These are phyloP conservation scores for Neurospora cerealis DNA, from an alignment of 495 filamentous ascomycete genomes.

Conservation along the genomic window DNA sequence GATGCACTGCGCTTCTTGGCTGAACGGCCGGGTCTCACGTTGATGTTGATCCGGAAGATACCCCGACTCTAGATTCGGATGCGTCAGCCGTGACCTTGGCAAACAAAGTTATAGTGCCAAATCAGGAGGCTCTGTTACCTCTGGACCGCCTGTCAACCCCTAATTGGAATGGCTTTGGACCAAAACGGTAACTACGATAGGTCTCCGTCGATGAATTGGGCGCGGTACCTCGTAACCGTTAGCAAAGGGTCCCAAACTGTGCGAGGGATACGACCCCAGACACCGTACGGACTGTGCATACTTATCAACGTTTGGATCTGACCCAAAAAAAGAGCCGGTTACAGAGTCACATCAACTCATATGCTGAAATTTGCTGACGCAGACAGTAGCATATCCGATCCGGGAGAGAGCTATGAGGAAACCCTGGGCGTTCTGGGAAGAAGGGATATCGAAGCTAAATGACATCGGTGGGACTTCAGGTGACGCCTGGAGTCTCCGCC, in stretches of 20 bases:
- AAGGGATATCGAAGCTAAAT: neutral
- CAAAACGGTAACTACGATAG: neutral
- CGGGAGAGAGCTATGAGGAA: neutral
- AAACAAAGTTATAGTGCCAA: neutral
- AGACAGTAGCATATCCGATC: neutral
- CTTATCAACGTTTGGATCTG: neutral
- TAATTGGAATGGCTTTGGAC: neutral
- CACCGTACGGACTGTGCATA: neutral
- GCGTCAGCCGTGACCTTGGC: neutral
- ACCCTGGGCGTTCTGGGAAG: neutral
- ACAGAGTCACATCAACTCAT: neutral
- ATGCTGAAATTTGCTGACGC: neutral
- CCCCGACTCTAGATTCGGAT: neutral
- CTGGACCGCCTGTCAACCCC: neutral
- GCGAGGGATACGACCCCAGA: neutral
- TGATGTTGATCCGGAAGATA: neutral
- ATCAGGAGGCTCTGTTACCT: neutral
- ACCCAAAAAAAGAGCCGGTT: neutral
- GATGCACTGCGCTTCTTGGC: neutral
- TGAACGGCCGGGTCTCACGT: neutral
- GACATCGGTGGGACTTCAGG: neutral
- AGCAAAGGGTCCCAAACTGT: neutral
- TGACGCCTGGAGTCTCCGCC: neutral
- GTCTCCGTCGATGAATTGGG: neutral
- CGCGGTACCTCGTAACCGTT: neutral